Base-by-base conservation (phyloP, 352 stramenopile genomes). In the Phytophthora sp. region DNA sequence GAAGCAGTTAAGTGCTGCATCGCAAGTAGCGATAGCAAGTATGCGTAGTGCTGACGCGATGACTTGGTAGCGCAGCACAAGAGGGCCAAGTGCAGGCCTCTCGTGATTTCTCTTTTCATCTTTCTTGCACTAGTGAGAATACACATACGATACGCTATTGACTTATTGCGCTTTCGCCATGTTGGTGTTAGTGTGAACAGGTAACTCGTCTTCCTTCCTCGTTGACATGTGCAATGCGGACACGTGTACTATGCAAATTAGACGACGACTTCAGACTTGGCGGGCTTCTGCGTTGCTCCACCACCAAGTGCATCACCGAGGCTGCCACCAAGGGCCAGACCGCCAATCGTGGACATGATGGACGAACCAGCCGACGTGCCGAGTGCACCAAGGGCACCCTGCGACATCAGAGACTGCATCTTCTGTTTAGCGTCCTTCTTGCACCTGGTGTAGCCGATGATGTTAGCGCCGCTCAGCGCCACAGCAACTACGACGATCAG, bases 381-480 rank as follows among this genome's bases (percentile, higher is more conserved):
- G 17, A 94, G 69, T 12, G 83, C 84, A 9, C 84, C 85, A 18
- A 95, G 58, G 1, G 87, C 87, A 15, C 87, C 83, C 30, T 87
- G 67, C 13, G 87, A 89, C 79, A 95, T 91, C 38, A 95, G 60
- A 27, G 76, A 82, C 56, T 91, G 77, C 83, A 95, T 93, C 62
- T 93, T 94, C 34, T 89, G 68, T 50, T 88, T 90, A 48, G 87
- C 87, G 62, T 95, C 87, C 46, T 97, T 95, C 79, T 94, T 98
- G 77, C 96, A 99, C 65, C 98, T 97, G 54, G 96, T 98, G 84
- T 99, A 99, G 24, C 97, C 97, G 66, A 99, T 97, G 42, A 99
- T 98, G 77, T 99, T 99, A 42, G 96, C 95, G 23, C 61, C 75
- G 48, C 78, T 97, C 26, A 99, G 82, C 13, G 91, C 80, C 18